phyloP scores from a whole-genome alignment of 306 rosid species.

The Adenanthera pavonina region DNA sequence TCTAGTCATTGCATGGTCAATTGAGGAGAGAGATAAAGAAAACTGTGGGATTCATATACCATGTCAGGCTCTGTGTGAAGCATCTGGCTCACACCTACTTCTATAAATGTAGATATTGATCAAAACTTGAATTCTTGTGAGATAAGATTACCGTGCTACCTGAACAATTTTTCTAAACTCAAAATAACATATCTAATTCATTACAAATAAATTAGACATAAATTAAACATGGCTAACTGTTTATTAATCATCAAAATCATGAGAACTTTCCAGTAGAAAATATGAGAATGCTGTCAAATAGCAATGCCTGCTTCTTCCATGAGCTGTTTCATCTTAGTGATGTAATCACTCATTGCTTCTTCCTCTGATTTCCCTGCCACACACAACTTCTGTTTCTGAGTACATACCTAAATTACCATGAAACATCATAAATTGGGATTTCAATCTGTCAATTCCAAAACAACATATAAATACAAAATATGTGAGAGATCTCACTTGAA shows the following conservation, averaged over 20 bases:
- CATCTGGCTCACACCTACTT: no score
- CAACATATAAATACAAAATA: neutral
- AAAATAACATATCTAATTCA: neutral
- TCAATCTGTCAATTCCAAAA: neutral
- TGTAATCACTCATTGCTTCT: conserved; percentile 20
- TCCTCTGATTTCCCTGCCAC: conserved; percentile 12
- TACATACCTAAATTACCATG: neutral
- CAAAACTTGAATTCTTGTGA: no score
- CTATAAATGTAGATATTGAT: no score
- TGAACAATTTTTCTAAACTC: neutral
- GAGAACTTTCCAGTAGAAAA: neutral
- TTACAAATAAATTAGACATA: neutral
- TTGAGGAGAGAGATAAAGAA: no score
- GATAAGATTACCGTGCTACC: neutral
- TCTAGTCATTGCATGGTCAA: no score
- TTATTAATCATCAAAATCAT: neutral
- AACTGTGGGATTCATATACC: no score
- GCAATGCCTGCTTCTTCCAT: conserved; percentile 23
- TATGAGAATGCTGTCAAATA: neutral
- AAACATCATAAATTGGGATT: neutral
- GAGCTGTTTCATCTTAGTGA: conserved; percentile 15
- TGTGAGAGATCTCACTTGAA: neutral
- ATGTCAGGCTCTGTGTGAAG: no score
- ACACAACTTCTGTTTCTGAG: neutral
- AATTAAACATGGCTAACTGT: neutral